Evolutionary conservation across 345 rosid genomes (phyloP), one percentile per base, ranked within the genome.

Genomic region (Arabis hirsuta): DNA sequence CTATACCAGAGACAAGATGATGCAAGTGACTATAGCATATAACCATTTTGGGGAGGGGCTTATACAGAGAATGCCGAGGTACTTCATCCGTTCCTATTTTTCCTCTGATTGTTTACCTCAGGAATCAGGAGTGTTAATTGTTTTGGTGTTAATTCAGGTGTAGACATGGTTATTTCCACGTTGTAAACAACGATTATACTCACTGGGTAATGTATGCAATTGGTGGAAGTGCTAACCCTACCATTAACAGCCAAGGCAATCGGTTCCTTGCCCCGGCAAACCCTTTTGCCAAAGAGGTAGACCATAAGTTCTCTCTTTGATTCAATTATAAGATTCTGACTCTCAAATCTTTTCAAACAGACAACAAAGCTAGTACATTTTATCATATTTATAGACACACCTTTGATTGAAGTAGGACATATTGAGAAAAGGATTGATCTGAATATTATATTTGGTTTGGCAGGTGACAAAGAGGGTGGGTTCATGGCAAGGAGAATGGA

Each of bases 171-270:
- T 96, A 91, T 74, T 92, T 96, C 90, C 98, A 96, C 44, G 91
- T 96, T 26, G 97, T 96, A 50, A 96, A 96, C 92, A 96, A 96
- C 24, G 99, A 96, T 81, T 96, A 96, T 60, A 90, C 98, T 20
- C 98, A 96, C 61, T 96, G 99, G 99, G 87, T 80, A 48, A 96
- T 96, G 99, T 92, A 96, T 79, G 99, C 98, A 20, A 92, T 96
- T 24, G 98, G 99, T 65, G 98, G 99, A 65, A 92, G 99, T 84
- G 99, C 98, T 38, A 72, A 84, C 34, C 99, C 99, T 62, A 96
- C 99, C 53, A 96, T 92, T 38, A 96, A 91, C 81, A 96, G 98
- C 68, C 98, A 96, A 76, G 99, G 94, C 24, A 96, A 96, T 81
- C 81, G 98, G 39, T 96, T 84, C 75, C 94, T 91, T 57, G 99